phyloP scores from a whole-genome alignment of 106 monocot genomes.

The Phalaenopsis aphrodite region DNA sequence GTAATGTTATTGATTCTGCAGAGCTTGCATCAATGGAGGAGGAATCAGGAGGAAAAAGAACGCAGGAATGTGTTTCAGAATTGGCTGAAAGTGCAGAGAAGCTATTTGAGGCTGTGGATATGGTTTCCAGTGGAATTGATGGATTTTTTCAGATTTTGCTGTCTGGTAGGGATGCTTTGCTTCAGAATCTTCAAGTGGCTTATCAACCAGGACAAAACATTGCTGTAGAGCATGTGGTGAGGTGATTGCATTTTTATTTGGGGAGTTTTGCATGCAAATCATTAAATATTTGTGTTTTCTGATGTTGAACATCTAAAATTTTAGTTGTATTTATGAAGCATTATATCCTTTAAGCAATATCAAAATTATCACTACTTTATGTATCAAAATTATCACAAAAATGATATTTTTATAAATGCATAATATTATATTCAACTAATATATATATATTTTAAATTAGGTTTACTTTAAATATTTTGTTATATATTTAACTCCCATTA shows the following conservation, averaged over 20 bases:
- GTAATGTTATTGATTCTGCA: not conserved
- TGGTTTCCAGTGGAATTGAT: conserved; percentile 44
- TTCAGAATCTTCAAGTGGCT: conserved; percentile 30
- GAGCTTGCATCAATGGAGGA: not conserved
- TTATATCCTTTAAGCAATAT: too few relatives aligned
- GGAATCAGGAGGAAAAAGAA: not conserved
- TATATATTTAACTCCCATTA: too few relatives aligned
- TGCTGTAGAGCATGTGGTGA: not conserved
- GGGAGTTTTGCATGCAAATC: too few relatives aligned
- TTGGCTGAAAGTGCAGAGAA: conserved; percentile 24
- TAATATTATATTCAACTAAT: too few relatives aligned
- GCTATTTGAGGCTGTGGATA: conserved; percentile 37
- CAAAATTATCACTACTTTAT: too few relatives aligned
- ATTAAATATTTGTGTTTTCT: too few relatives aligned
- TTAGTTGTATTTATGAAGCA: too few relatives aligned
- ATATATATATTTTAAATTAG: too few relatives aligned
- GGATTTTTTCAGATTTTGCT: conserved; percentile 66
- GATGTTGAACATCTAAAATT: too few relatives aligned
- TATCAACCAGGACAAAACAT: not conserved
- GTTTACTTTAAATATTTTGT: too few relatives aligned
- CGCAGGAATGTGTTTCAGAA: conserved; percentile 12
- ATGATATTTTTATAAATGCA: too few relatives aligned
- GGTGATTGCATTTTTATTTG: not conserved
- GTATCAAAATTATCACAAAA: too few relatives aligned
- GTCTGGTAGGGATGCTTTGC: conserved; percentile 63